Percentiles rank a stretch among this genome's conserved stretches.
Conservation (phyloP, 495 filamentous ascomycete genomes). For the Penicillium coprophilum region DNA sequence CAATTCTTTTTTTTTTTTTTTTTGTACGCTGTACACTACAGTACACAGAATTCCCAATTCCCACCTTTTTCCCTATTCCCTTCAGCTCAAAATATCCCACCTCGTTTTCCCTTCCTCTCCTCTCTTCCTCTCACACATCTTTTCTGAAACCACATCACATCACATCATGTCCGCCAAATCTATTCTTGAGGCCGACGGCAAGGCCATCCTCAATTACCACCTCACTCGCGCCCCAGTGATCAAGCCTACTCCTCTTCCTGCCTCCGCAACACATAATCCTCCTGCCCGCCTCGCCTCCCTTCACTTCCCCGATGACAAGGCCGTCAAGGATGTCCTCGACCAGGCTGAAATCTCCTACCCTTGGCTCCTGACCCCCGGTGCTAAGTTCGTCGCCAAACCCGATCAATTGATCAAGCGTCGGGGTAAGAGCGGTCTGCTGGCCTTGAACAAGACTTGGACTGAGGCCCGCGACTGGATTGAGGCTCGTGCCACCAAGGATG, state of each 20-base stretch:
- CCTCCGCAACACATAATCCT: constrained; percentile 84
- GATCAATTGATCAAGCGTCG: constrained; percentile 99
- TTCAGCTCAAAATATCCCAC: constrained; percentile 17
- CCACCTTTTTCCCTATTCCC: constrained; percentile 15
- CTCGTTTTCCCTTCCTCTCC: too few species aligned
- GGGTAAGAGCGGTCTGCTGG: constrained; percentile 96
- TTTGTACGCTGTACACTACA: constrained; percentile 28
- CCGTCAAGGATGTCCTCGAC: constrained; percentile 82
- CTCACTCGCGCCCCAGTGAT: constrained; percentile 97
- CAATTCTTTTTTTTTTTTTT: constrained; percentile 24
- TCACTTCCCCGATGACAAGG: constrained; percentile 85
- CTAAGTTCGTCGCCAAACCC: constrained; percentile 98
- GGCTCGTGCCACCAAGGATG: constrained; percentile 82
- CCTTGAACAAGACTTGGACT: constrained; percentile 95
- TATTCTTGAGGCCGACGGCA: constrained; percentile 98
- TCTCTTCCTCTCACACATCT: constrained; percentile 18
- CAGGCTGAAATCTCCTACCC: constrained; percentile 94
- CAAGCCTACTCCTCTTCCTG: constrained; percentile 92
- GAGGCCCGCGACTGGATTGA: constrained; percentile 93
- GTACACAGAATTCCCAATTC: constrained; percentile 13
- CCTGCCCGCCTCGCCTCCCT: constrained; percentile 87
- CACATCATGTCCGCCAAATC: constrained; percentile 94
- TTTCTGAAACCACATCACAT: constrained; percentile 18
- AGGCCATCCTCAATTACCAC: constrained; percentile 99
- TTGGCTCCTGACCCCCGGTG: constrained; percentile 77